A percentile compares a stretch with the other conserved stretches of the same genome.
These are phyloP conservation scores for Candida endomychidarum DNA, from an alignment of 805 yeast species.

Conservation along the genomic window DNA sequence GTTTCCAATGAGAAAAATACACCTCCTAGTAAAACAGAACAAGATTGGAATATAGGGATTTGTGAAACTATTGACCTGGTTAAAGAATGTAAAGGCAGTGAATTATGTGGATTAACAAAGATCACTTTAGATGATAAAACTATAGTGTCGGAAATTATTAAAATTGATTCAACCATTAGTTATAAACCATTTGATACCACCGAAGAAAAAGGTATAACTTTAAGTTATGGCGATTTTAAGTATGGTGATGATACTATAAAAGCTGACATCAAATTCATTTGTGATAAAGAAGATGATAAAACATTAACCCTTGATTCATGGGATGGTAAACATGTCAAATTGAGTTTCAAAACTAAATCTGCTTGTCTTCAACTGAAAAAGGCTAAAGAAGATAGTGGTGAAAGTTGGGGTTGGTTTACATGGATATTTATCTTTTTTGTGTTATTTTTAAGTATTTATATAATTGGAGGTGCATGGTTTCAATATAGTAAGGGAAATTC, in stretches of 20 bases:
- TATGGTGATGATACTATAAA: conserved; percentile 69
- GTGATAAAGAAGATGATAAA: conserved; percentile 34
- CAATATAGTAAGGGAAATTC: conserved; percentile 69
- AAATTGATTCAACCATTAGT: conserved; percentile 46
- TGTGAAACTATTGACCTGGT: conserved; percentile 53
- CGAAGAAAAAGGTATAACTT: conserved; percentile 30
- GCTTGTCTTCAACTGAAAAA: conserved; percentile 40
- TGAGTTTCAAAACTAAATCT: conserved; percentile 32
- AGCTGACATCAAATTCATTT: conserved; percentile 48
- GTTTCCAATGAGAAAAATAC: conserved; percentile 49
- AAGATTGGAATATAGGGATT: conserved; percentile 69
- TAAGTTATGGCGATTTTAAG: conserved; percentile 49
- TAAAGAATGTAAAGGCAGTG: conserved; percentile 63
- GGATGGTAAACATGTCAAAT: conserved; percentile 33
- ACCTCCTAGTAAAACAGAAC: conserved; percentile 72
- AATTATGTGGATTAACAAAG: conserved; percentile 72
- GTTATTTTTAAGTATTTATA: conserved; percentile 66
- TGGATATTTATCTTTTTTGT: conserved; percentile 78
- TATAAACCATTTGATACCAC: conserved; percentile 28
- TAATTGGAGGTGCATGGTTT: conserved; percentile 73
- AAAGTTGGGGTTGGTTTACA: conserved; percentile 78
- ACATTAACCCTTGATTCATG: conserved; percentile 33
- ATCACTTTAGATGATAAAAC: conserved; percentile 51
- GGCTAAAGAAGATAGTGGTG: conserved; percentile 33
- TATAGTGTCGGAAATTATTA: conserved; percentile 59